Percentiles rank a stretch among this genome's conserved stretches.
Conservation (phyloP, 768 basidiomycete species). For the Hydnomerulius pinastri region DNA sequence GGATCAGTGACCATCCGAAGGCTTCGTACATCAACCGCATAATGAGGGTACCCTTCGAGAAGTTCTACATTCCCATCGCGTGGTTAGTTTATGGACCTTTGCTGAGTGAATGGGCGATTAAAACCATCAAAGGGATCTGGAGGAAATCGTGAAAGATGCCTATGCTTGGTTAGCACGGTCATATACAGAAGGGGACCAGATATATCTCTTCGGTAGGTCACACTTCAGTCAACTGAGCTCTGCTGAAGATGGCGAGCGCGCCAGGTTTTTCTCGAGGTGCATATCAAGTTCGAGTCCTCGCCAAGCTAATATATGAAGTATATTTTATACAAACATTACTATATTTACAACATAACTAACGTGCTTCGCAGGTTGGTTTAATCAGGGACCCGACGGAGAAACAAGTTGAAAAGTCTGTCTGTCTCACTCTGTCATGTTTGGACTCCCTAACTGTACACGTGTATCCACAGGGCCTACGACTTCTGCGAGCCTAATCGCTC, state of each 20-base stretch:
- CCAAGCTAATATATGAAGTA: not conserved
- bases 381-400: not conserved
- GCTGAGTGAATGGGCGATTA: not conserved
- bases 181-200: not conserved
- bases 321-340: not conserved
- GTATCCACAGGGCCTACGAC: not conserved
- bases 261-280: not conserved
- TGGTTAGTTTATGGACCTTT: no score
- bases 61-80: no score
- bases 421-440: not conserved
- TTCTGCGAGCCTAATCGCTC: no score
- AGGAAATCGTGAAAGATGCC: not conserved
- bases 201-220: not conserved
- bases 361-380: not conserved
- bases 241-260: not conserved
- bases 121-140: not conserved
- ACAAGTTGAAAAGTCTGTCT: not conserved
- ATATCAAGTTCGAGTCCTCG: not conserved
- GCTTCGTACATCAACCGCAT: no score
- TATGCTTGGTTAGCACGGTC: not conserved
- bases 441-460: no score
- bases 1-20: no score
- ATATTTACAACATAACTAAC: no score
- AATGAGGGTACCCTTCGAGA: no score
- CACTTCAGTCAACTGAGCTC: not conserved